Evolutionary conservation across 768 basidiomycete genomes (phyloP).

Genomic region (Phaeotremella fagi): DNA sequence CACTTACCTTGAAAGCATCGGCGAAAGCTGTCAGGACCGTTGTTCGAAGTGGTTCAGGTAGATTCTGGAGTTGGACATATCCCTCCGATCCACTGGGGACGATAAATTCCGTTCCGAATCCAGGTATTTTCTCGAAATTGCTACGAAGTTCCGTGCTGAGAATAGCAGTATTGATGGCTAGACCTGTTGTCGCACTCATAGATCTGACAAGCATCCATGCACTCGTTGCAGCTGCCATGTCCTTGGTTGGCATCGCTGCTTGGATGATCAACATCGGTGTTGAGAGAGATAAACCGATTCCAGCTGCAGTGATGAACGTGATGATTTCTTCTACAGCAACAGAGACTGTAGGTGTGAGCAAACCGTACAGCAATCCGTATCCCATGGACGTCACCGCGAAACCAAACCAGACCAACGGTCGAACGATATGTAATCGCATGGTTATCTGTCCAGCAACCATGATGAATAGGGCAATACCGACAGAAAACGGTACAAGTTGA

Average conservation of each 20-base stretch:
- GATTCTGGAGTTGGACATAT: slow-evolving; percentile 22
- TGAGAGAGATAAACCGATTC: slow-evolving; percentile 34
- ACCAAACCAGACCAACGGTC: slow-evolving; percentile 42
- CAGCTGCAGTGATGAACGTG: slow-evolving; percentile 25
- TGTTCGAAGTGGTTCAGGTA: slow-evolving; percentile 8
- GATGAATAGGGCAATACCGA: slow-evolving; percentile 10
- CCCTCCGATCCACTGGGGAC: slow-evolving; percentile 23
- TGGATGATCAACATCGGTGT: slow-evolving; percentile 42
- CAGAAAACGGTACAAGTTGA: slow-evolving; percentile 35
- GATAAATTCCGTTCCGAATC: slow-evolving; percentile 30
- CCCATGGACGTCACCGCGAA: slow-evolving; percentile 27
- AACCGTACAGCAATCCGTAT: slow-evolving; percentile 27
- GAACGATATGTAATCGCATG: slow-evolving; percentile 26
- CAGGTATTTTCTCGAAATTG: slow-evolving; percentile 28
- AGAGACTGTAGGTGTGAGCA: slow-evolving; percentile 9
- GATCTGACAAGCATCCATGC: slow-evolving; percentile 37
- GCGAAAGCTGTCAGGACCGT: slow-evolving; percentile 23
- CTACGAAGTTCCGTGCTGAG: slow-evolving; percentile 31
- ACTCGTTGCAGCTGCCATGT: slow-evolving; percentile 45
- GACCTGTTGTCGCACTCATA: slow-evolving; percentile 33
- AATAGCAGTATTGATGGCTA: slow-evolving; percentile 32
- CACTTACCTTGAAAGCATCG: slow-evolving; percentile 14
- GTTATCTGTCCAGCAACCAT: slow-evolving; percentile 37
- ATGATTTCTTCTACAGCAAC: slow-evolving; percentile 29
- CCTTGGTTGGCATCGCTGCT: slow-evolving; percentile 42